These are phyloP conservation scores for Pelargonium fulgidum DNA, from an alignment of 441 rosid genomes.

Conservation along the genomic window DNA sequence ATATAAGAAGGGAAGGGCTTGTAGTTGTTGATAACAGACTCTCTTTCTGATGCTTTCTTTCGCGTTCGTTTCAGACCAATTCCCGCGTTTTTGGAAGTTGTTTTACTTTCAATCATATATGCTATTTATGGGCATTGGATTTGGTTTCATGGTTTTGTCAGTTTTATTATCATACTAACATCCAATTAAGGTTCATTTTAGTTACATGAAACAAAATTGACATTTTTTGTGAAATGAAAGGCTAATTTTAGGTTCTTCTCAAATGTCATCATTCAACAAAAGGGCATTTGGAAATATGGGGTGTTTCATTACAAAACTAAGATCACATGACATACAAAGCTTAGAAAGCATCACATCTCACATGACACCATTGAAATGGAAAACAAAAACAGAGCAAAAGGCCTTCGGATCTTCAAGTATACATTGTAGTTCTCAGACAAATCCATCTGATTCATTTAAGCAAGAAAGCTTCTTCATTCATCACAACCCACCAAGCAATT, in stretches of 20 bases:
- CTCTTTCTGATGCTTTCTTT: neutral
- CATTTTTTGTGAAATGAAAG: neutral
- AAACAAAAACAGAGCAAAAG: neutral
- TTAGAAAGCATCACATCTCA: neutral
- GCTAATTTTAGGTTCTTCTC: neutral
- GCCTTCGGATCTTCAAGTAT: neutral
- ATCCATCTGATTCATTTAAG: too few species aligned
- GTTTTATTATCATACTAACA: neutral
- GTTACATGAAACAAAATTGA: neutral
- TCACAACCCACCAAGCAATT: neutral
- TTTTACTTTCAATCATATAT: neutral
- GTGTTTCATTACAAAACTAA: neutral
- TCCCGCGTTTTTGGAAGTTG: neutral
- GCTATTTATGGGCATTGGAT: neutral
- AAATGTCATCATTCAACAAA: neutral
- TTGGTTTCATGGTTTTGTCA: neutral
- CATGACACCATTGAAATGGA: neutral
- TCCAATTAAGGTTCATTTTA: conserved; percentile 3
- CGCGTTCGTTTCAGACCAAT: neutral
- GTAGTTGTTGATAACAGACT: neutral
- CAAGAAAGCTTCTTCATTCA: neutral
- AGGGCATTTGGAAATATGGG: neutral
- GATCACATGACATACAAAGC: neutral
- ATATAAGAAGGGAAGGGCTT: neutral
- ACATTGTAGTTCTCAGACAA: too few species aligned